Conservation (phyloP, 805 yeast species). For the Sugiyamaella valdiviana region DNA sequence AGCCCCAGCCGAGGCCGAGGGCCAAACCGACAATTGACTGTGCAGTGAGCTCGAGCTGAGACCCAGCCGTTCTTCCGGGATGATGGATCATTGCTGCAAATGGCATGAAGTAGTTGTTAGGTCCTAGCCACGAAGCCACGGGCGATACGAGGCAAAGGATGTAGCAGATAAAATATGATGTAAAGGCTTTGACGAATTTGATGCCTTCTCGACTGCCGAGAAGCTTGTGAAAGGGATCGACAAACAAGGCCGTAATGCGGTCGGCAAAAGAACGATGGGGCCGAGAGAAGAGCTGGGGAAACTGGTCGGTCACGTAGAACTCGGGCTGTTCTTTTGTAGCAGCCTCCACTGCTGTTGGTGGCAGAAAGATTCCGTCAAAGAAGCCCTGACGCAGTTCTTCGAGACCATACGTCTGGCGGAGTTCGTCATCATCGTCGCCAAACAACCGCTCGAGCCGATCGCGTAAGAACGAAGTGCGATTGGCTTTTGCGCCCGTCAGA, state of each 20-base stretch:
- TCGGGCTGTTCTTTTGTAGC: conserved; percentile 4
- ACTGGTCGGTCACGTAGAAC: not conserved
- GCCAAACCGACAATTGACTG: conserved; percentile 37
- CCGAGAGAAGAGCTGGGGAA: not conserved
- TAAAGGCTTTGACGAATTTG: conserved; percentile 28
- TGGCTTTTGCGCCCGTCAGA: no score
- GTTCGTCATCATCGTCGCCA: conserved; percentile 24
- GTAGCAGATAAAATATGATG: conserved; percentile 38
- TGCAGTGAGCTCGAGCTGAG: conserved; percentile 42
- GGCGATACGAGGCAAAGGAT: conserved; percentile 36
- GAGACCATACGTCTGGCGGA: conserved; percentile 34
- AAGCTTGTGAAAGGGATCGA: not conserved
- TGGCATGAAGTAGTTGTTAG: conserved; percentile 37
- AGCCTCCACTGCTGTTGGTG: conserved; percentile 21
- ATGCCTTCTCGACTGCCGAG: conserved; percentile 4
- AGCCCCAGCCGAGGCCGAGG: conserved; percentile 42
- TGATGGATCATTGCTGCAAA: conserved; percentile 41
- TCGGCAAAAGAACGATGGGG: not conserved
- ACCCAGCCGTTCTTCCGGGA: conserved; percentile 42
- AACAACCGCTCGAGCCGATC: conserved; percentile 9
- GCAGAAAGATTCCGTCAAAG: conserved; percentile 41
- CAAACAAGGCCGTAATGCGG: not conserved
- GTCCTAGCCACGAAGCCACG: conserved; percentile 41
- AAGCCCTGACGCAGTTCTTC: conserved; percentile 45
- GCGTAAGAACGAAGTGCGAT: conserved; percentile 6